phyloP scores from a whole-genome alignment of 345 rosid genomes.

The Eucalyptus regnans region DNA sequence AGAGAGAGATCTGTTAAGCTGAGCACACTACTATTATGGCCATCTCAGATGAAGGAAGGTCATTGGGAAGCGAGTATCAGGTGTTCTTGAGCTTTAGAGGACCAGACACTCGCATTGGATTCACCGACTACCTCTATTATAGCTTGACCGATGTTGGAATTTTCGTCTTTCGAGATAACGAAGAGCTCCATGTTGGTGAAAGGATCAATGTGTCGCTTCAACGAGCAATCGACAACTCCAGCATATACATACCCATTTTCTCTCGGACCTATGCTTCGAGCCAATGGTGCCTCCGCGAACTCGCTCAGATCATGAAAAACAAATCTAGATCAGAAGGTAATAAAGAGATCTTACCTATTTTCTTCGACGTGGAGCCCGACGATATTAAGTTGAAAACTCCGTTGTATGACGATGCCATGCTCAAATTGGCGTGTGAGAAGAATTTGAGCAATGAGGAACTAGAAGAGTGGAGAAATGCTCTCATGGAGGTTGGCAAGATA shows the following conservation, averaged over 20 bases:
- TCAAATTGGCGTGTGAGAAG: fast-evolving
- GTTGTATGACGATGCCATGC: fast-evolving
- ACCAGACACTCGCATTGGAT: fast-evolving
- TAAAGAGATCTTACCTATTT: fast-evolving
- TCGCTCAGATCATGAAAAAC: fast-evolving
- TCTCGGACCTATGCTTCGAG: neutral
- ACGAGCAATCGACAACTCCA: fast-evolving
- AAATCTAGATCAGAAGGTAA: fast-evolving
- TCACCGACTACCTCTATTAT: fast-evolving
- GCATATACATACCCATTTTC: fast-evolving
- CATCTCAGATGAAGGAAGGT: too few species aligned
- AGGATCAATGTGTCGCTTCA: fast-evolving
- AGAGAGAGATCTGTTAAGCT: too few species aligned
- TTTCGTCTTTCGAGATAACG: fast-evolving
- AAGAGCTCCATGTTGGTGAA: fast-evolving
- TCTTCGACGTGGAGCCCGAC: fast-evolving
- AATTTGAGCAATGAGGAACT: too few species aligned
- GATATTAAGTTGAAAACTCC: neutral
- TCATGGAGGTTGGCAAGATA: too few species aligned
- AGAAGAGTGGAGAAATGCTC: too few species aligned
- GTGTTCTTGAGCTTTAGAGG: neutral
- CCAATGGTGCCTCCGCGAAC: fast-evolving
- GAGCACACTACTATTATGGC: too few species aligned
- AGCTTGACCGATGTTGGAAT: neutral
- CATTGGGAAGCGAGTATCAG: too few species aligned